A percentile compares a stretch with the other conserved stretches of the same genome.
Conservation (phyloP, 2,329 filamentous ascomycete species). For the Ploettnerulaceae sp. region DNA sequence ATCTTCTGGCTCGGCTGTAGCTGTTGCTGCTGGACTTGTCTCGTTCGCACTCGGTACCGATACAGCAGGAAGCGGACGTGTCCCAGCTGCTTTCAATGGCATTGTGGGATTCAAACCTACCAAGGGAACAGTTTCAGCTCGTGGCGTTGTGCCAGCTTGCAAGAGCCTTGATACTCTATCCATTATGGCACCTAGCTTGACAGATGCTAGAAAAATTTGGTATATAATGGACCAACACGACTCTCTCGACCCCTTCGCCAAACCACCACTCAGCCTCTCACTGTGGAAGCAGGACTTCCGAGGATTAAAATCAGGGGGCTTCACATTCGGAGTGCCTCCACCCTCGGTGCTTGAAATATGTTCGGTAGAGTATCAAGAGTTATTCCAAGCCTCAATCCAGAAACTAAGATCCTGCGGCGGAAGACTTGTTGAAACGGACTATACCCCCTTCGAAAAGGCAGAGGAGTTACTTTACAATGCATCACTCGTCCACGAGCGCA, state of each 20-base stretch:
- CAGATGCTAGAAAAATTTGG: conserved; percentile 46
- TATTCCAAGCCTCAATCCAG: conserved; percentile 37
- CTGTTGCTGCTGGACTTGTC: conserved; percentile 46
- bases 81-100: conserved; percentile 47
- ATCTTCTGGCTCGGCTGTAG: conserved; percentile 48
- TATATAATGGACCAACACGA: conserved; percentile 44
- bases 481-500: conserved; percentile 47
- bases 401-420: conserved; percentile 38
- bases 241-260: conserved; percentile 43
- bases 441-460: conserved; percentile 43
- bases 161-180: conserved; percentile 49
- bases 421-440: conserved; percentile 37
- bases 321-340: conserved; percentile 47
- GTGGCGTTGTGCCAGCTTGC: conserved; percentile 47
- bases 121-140: conserved; percentile 44
- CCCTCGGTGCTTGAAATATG: conserved; percentile 39
- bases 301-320: conserved; percentile 33
- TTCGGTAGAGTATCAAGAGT: conserved; percentile 37
- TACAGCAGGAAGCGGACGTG: conserved; percentile 47
- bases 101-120: conserved; percentile 46
- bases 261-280: conserved; percentile 33
- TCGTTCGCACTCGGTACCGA: conserved; percentile 50
- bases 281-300: conserved; percentile 30
- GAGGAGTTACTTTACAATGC: conserved; percentile 49
- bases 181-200: conserved; percentile 42